A percentile compares a stretch with the other conserved stretches of the same genome.
Evolutionary conservation across 1,284 basidiomycete species (phyloP).

Genomic region (Cutaneotrichosporon arboriforme): DNA sequence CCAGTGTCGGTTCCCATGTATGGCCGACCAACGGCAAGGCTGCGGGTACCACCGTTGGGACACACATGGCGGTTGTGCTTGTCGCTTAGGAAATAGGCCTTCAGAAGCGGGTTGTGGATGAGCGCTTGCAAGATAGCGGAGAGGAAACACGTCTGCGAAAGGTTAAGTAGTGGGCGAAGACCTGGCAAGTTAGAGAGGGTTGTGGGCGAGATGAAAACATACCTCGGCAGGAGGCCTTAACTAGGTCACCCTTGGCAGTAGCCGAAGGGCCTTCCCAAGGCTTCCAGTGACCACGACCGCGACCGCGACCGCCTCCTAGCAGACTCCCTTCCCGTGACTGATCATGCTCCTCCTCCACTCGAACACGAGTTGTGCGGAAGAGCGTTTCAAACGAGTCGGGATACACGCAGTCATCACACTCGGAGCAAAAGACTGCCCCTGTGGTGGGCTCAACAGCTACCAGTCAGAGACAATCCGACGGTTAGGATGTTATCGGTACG

Average conservation of each 20-base stretch:
- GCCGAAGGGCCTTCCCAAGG: conserved; percentile 22
- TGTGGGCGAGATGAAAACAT: conserved; percentile 1
- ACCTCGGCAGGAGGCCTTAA: conserved; percentile 29
- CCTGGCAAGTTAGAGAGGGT: conserved; percentile 49
- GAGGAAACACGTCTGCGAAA: conserved; percentile 86
- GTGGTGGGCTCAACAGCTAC: conserved; percentile 58
- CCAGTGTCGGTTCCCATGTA: conserved; percentile 7
- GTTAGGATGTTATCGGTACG: too few relatives aligned
- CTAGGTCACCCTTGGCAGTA: conserved; percentile 3
- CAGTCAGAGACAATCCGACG: background rate
- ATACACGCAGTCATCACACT: conserved; percentile 59
- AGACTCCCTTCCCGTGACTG: conserved; percentile 52
- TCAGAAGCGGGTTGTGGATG: conserved; percentile 82
- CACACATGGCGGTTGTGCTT: conserved; percentile 44
- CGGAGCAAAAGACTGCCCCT: conserved; percentile 57
- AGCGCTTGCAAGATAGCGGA: conserved; percentile 91
- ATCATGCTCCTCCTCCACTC: conserved; percentile 55
- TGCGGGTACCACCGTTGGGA: conserved; percentile 26
- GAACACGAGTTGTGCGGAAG: conserved; percentile 47
- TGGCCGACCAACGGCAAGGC: conserved; percentile 32
- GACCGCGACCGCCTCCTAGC: conserved; percentile 49
- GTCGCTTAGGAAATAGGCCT: conserved; percentile 85
- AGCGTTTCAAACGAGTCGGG: conserved; percentile 50
- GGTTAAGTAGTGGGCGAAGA: conserved; percentile 79
- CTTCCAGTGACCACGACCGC: conserved; percentile 32